Base-by-base conservation (phyloP, 352 stramenopile species). In the Globisporangium canariense region DNA sequence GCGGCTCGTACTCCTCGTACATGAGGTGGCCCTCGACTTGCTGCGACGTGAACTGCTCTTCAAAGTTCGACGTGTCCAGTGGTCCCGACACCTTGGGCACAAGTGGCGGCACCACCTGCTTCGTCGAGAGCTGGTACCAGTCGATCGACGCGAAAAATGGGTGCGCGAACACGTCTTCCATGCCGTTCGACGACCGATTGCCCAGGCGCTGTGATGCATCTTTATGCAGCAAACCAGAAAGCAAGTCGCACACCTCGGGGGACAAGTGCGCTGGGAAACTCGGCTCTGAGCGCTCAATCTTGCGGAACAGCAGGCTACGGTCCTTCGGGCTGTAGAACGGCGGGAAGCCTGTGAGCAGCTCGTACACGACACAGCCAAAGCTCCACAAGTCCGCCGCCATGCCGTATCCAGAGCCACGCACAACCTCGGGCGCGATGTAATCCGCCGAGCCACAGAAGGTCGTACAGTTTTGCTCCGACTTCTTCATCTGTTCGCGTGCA, bases 231-330 rank as follows among this genome's bases (percentile, higher is more conserved):
- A 92, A 50, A 1, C 77, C 74, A 4, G 75, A 66, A n/a, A 95
- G 66, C 58, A 95, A 74, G 41, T 78, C 72, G 50, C 75, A 75
- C 30, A 81, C 79, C 16, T 89, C 72, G 1, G 71, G 62, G 9
- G 85, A 93, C 38, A 99, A 82, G 65, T 97, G 89, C 32, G 72
- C 75, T n/a, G 96, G 96, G 73, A 98, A 99, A 30, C 77, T 80
- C 9, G 98, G 83, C 38, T 98, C 81, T 20, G 85, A 85, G 43
- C 88, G 84, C 55, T 96, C 82, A 64, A 99, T 99, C 75, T 99
- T 99, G 64, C 96, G 89, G 70, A 99, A 99, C 34, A 99, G 81
- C 62, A 93, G 76, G 51, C 97, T 88, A 11, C 97, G 88, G 65
- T 91, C 81, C n/a, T 71, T 73, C 13, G 78, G 83, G 20, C 71